phyloP scores from a whole-genome alignment of 441 rosid species.

The Adansonia grandidieri region DNA sequence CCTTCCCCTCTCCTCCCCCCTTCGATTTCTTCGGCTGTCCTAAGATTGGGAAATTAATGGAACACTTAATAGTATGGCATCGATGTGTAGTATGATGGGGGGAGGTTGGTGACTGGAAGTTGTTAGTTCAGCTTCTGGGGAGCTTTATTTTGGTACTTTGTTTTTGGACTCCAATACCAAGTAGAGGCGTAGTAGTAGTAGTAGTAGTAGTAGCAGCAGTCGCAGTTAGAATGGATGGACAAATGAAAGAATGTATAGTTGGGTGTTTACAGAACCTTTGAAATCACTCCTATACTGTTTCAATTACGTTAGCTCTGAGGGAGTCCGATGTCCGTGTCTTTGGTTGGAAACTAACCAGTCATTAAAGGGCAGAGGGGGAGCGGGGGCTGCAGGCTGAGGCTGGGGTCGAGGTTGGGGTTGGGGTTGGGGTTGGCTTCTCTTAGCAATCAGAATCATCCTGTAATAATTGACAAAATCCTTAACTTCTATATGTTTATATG shows the following conservation, averaged over 20 bases:
- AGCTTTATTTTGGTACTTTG: constrained; percentile 59
- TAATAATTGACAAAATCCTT: background rate
- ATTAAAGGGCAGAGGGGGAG: background rate
- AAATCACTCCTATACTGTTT: constrained; percentile 13
- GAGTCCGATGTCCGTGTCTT: background rate
- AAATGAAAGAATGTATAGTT: constrained; percentile 35
- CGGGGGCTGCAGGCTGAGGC: background rate
- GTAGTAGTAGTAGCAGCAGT: constrained; percentile 1
- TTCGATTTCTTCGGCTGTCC: background rate
- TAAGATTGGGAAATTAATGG: background rate
- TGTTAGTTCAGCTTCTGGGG: constrained; percentile 40
- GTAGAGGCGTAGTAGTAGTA: constrained; percentile 26
- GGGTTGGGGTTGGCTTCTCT: background rate
- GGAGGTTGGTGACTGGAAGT: constrained; percentile 48
- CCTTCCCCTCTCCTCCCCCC: background rate
- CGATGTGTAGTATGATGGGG: constrained; percentile 50
- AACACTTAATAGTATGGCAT: constrained; percentile 14
- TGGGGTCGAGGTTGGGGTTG: background rate
- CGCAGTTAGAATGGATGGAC: constrained; percentile 5
- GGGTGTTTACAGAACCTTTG: constrained; percentile 13
- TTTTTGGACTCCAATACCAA: constrained; percentile 39
- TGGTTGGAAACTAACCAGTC: background rate
- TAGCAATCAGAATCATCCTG: constrained; percentile 21
- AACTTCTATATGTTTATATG: background rate
- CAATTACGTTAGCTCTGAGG: constrained; percentile 15